Base-by-base conservation (phyloP, 805 yeast genomes). In the Saccharomycodes ludwigii region DNA sequence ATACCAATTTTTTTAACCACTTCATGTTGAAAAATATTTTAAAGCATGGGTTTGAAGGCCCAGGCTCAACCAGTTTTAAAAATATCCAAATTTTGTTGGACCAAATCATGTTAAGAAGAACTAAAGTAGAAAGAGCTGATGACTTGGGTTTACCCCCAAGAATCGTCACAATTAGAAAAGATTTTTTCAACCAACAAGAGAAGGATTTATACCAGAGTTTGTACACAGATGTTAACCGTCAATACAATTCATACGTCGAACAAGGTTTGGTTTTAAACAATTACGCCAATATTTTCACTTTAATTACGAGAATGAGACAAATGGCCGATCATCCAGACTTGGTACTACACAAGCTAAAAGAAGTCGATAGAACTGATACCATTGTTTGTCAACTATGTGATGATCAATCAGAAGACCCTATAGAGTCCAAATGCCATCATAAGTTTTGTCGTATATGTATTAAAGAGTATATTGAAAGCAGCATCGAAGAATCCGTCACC, bases 321-420 rank as follows among this genome's bases (percentile, higher is more conserved):
- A 63, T 91, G 44, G 97, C 98, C 0, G 98, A 91, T 53, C 99
- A 91, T 55, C 99, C 99, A 0, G 99, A 91, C 58, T 62, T 91
- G 40, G 96, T 91, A 1, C 61, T 91, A 49, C 75, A 85, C 42
- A 65, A 86, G 32, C 66, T 76, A 19, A 70, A 70, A 3, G 50
- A 52, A 22, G 54, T 45, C 15, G 41, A 53, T 15, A 51, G 57
- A 46, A 41, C 55, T 38, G 54, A 46, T n/a, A 59, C 61, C 5
- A 71, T 85, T 8, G 77, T 91, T 25, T 91, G 99, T 50, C 93
- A 83, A 42, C 52, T 91, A 16, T 91, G 99, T 57, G 97, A 86
- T 43, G 99, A 91, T 49, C 96, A 86, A 55, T 96, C 97, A 0
- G 97, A 91, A 54, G 99, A 91, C 38, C 94, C 98, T 0, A 85